Evolutionary conservation across 2,329 filamentous ascomycete species (phyloP).

Genomic region (Aspergillus glaucus): DNA sequence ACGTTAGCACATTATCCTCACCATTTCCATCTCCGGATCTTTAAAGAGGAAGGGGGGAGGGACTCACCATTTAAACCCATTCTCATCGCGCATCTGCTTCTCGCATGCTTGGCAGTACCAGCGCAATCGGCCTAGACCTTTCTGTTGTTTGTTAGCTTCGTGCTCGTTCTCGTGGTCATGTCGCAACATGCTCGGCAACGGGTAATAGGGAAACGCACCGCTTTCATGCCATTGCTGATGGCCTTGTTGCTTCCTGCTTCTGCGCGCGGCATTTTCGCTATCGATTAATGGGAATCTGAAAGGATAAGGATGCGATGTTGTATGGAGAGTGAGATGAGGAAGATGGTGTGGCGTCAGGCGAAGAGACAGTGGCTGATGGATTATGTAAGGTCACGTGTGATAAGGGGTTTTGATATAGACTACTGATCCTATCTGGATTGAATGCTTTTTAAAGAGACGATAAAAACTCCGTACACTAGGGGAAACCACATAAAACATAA

Average conservation of each 20-base stretch:
- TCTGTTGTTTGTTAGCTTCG: slow-evolving; percentile 17
- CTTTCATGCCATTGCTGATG: slow-evolving; percentile 84
- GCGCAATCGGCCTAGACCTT: slow-evolving; percentile 65
- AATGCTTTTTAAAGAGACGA: no score
- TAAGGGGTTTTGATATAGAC: background rate
- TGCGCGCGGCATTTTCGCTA: slow-evolving; percentile 72
- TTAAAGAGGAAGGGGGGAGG: background rate
- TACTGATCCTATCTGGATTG: no score
- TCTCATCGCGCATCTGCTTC: slow-evolving; percentile 72
- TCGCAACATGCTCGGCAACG: background rate
- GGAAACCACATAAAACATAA: slow-evolving; percentile 16
- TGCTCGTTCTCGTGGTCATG: background rate
- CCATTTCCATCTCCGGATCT: background rate
- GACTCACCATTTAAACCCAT: slow-evolving; percentile 67
- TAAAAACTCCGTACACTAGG: slow-evolving; percentile 13
- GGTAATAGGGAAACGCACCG: slow-evolving; percentile 53
- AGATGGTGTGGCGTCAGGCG: slow-evolving; percentile 4
- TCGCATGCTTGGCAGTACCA: slow-evolving; percentile 90
- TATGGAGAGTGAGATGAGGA: slow-evolving; percentile 9
- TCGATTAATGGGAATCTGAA: background rate
- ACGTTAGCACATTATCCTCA: background rate
- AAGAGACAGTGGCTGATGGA: background rate
- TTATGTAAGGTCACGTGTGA: background rate
- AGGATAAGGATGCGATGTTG: background rate
- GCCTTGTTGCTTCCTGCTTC: slow-evolving; percentile 90